Percentiles rank a stretch among this genome's conserved stretches.
These are phyloP conservation scores for Coccomyxa subellipsoidea DNA, from an alignment of 163 green algal species.

Conservation along the genomic window DNA sequence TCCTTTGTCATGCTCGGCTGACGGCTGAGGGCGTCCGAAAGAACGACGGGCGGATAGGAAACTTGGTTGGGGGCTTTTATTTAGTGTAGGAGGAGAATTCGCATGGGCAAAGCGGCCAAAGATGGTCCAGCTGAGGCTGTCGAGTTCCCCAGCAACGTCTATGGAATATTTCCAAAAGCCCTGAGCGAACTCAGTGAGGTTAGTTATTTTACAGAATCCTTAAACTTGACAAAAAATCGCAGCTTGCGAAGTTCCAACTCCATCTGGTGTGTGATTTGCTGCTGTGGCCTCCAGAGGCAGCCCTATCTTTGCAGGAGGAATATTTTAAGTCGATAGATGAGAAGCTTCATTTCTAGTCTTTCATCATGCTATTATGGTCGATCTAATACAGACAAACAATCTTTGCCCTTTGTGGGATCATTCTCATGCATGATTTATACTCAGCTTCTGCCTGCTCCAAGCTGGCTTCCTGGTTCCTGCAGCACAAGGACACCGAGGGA, in stretches of 20 bases:
- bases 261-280: neutral
- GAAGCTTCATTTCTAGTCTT: no score
- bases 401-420: no score
- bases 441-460: neutral
- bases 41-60: neutral
- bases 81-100: neutral
- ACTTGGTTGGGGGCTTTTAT: neutral
- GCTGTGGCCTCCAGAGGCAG: neutral
- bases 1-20: neutral
- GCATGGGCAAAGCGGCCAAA: neutral
- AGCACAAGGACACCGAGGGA: constrained; percentile 65
- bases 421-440: no score
- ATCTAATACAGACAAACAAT: no score
- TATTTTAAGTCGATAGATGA: no score
- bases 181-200: constrained; percentile 35
- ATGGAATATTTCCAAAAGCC: constrained; percentile 2
- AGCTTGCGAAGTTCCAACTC: neutral
- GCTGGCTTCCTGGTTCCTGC: constrained; percentile 13
- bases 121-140: neutral
- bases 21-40: neutral
- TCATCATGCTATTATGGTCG: no score
- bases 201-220: neutral
- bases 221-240: neutral
- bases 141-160: neutral
- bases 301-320: no score